Evolutionary conservation across 805 yeast genomes (phyloP), one percentile per base, ranked within the genome.

Genomic region (Allodekkera sacchari): DNA sequence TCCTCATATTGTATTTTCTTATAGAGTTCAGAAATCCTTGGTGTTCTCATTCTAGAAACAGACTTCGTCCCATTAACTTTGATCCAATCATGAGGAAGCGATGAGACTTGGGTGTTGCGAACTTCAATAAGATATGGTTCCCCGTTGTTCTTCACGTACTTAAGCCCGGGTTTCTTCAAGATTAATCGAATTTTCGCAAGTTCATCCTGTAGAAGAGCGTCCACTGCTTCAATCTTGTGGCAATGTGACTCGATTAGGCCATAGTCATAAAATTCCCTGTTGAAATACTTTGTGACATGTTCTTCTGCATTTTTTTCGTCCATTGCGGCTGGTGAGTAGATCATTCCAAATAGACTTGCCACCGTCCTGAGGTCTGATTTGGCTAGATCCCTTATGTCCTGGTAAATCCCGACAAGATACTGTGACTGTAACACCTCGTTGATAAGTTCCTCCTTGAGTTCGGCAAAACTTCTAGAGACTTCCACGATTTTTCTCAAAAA

Each of bases 41-140:
- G 83, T 0, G 95, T 64, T 36, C 87, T 61, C 52, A 74, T 88
- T 35, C 97, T 59, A 2, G 85, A 71, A 2, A 84, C 77, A 2
- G 74, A 53, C 38, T 74, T 63, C 28, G 94, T 70, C 7, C 80
- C 80, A 44, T 72, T 80, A 18, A 83, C 70, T 43, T 83, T 80
- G 9, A 79, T 57, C 95, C 96, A 89, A 31, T 72, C 74, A 3
- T 59, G 44, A 0, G 97, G 97, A 2, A 88, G 54, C 1, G 58
- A 53, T 26, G 69, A 71, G 2, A 68, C 61, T 27, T 71, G 71
- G 9, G 68, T 55, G 39, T 77, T 76, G 27, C 84, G 60, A 0
- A 89, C 77, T 45, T 88, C 96, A 15, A 92, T 66, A 29, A 88
- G 58, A 47, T 78, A 82, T 3, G 84, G 79, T 14, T 79, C 82